Base-by-base conservation (phyloP, 208 protist genomes). In the Borovskyia barvae region DNA sequence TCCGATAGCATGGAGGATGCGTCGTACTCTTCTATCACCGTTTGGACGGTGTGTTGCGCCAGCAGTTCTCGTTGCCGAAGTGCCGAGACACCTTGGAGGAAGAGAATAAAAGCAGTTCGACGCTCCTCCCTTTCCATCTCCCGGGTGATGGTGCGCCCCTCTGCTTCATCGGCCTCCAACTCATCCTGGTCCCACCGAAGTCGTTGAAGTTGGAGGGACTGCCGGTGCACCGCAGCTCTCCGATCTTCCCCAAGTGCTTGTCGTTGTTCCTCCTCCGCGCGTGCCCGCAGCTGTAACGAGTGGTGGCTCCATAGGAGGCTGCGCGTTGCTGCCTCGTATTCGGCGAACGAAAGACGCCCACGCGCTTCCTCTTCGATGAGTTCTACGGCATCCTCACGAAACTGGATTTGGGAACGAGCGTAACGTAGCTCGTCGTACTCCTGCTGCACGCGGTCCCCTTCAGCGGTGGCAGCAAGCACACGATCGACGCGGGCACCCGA, bases 41-140 rank as follows among this genome's bases (percentile, higher is more conserved):
- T 14, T 2, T 49, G 56, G 17, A 29, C 22, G 14, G 39, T 52
- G 54, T 46, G 17, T 35, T 64, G 32, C 8, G 41, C 36, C 7
- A 69, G 24, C 7, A 60, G 35, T 42, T 30, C 25, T 8, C 58
- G 50, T 3, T 57, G 57, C 24, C 50, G 66, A 33, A 35, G 30
- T 5, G 50, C 48, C 6, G 49, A 53, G 28, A 58, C 14, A 9
- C 28, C 22, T 17, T 69, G 63, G 5, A 69, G 35, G 41, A 61
- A 61, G 20, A 69, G 17, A 9, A 69, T 43, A 39, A 24, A 49
- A 3, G 46, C 52, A 2, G 63, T 69, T 2, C 73, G 59, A 6
- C 77, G 70, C 35, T 64, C 65, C 11, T 82, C 63, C 5, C 82
- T 66, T 60, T 85, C 74, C 20, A 47, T 57, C 39, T 84, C 82